Evolutionary conservation across 345 rosid genomes (phyloP).

Genomic region (Anastatica hierochuntica): DNA sequence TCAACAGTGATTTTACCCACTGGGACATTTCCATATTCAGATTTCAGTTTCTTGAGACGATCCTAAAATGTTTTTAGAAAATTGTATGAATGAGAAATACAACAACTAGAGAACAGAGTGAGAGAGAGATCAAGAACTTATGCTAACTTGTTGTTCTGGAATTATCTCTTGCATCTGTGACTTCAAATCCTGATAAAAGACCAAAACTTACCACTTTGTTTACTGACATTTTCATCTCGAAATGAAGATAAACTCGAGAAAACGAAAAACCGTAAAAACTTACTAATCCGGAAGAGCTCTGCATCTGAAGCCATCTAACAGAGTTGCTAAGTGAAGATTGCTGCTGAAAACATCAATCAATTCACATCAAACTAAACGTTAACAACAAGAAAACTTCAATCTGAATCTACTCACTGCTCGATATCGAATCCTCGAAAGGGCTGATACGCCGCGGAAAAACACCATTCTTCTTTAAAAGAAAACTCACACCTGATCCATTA

Average conservation of each 20-base stretch:
- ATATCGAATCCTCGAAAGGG: constrained; percentile 54
- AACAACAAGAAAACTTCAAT: neutral
- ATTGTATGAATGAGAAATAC: neutral
- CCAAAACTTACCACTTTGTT: neutral
- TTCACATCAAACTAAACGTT: neutral
- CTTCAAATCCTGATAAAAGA: constrained; percentile 50
- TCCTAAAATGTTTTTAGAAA: constrained; percentile 45
- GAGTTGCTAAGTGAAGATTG: constrained; percentile 48
- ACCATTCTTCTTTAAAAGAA: constrained; percentile 33
- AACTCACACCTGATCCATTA: constrained; percentile 2
- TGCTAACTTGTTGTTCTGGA: constrained; percentile 79
- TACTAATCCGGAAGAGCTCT: constrained; percentile 61
- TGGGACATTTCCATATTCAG: constrained; percentile 72
- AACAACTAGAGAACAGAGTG: neutral
- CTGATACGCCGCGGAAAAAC: constrained; percentile 40
- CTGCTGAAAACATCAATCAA: constrained; percentile 29
- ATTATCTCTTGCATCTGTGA: constrained; percentile 75
- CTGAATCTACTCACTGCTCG: constrained; percentile 36
- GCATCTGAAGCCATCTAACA: constrained; percentile 76
- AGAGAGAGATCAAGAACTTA: too few relatives aligned
- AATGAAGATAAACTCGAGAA: neutral
- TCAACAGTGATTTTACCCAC: constrained; percentile 80
- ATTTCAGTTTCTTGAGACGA: constrained; percentile 68
- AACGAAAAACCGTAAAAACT: neutral
- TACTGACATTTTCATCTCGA: neutral